Evolutionary conservation across 306 rosid genomes (phyloP), one percentile per base, ranked within the genome.

Genomic region (Citrullus colocynthis): DNA sequence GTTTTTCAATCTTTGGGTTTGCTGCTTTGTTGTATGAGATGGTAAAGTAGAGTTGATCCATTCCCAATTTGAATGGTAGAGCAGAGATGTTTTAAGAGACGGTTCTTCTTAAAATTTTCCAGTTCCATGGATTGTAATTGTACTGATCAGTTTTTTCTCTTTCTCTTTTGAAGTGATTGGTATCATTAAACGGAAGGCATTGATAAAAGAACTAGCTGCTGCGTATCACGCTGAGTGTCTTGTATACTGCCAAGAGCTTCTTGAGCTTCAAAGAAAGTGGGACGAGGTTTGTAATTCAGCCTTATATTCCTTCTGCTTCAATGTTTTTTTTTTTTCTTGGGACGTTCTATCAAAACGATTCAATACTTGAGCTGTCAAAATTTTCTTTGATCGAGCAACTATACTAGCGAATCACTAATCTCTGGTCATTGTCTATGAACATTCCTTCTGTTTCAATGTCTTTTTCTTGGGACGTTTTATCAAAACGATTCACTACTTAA

Each of bases 141-240:
- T 20, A 17, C 9, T 70, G 39, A 51, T 14, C 52, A 1, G 63
- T 30, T 12, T 57, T 55, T 76, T 74, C 58, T 1, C 7, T 2
- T 2, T 28, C n/a, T 52, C 20, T 14, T 66, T 56, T 87, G 75
- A 76, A 95, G 99, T 92, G 97, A 90, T 92, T 84, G 97, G 99
- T 30, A 88, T 92, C 79, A 95, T 95, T 77, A 90, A 88, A 78
- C 88, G 98, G 84, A 93, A 93, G 83, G 93, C 91, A 30, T 80
- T 91, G 87, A 90, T 93, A 81, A 93, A 90, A 78, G 96, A 93
- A 74, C 84, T 93, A 74, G 98, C 96, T 73, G 91, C 93, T 34
- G 88, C 76, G 17, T 93, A 90, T 82, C 97, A 93, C 81, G 89
- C 93, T 0, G 96, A 95, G 84, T 92, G 98, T 81, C 98, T 95